These are phyloP conservation scores for Mercurialis annua DNA, from an alignment of 345 rosid genomes.

Conservation along the genomic window DNA sequence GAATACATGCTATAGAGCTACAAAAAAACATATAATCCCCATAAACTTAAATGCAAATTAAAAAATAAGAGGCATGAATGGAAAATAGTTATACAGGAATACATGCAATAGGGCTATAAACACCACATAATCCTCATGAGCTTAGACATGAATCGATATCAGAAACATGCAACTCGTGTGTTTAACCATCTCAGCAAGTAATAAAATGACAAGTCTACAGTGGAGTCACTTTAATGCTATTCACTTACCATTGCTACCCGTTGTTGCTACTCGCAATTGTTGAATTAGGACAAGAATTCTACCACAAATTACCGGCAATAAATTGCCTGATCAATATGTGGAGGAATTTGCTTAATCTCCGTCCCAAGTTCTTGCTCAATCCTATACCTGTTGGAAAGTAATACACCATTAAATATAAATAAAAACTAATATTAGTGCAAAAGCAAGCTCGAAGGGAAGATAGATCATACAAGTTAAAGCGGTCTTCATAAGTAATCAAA, in stretches of 20 bases:
- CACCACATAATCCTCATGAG: too few species aligned
- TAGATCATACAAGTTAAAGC: constrained; percentile 81
- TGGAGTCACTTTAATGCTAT: not conserved
- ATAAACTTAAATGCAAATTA: too few species aligned
- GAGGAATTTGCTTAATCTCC: constrained; percentile 97
- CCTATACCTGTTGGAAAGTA: constrained; percentile 75
- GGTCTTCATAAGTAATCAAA: constrained; percentile 97
- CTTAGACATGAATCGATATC: not conserved
- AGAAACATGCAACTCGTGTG: not conserved
- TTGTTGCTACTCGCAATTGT: constrained; percentile 26
- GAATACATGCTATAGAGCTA: too few species aligned
- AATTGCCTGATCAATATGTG: constrained; percentile 87
- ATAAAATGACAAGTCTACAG: not conserved
- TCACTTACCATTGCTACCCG: constrained; percentile 44
- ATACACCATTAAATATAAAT: not conserved
- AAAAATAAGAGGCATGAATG: too few species aligned
- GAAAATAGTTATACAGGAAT: too few species aligned
- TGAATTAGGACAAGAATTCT: constrained; percentile 16
- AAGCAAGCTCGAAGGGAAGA: not conserved
- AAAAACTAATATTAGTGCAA: constrained; percentile 2
- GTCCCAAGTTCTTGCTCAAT: constrained; percentile 99
- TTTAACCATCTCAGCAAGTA: not conserved
- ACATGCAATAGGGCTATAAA: too few species aligned
- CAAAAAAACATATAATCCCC: too few species aligned
- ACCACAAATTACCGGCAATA: constrained; percentile 65